Evolutionary conservation across 1,284 basidiomycete species (phyloP).

Genomic region (Ceratobasidium sp.): DNA sequence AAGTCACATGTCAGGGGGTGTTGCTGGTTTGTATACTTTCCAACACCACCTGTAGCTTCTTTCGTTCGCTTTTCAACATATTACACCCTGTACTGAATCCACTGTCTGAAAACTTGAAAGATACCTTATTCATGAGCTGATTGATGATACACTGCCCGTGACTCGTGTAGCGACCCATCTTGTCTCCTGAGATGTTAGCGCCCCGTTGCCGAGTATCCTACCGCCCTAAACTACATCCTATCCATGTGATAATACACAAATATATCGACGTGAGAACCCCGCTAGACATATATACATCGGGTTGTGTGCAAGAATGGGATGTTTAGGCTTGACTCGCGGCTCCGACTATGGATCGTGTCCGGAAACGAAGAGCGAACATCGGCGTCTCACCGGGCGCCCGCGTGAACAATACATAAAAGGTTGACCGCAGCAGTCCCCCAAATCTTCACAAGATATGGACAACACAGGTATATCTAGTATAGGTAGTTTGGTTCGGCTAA

Average conservation of each 20-base stretch:
- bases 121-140: not conserved
- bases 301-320: not conserved
- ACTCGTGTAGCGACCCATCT: not conserved
- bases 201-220: not conserved
- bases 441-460: conserved; percentile 6
- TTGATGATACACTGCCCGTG: not conserved
- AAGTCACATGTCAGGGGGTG: not conserved
- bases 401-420: not conserved
- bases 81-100: not conserved
- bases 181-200: not conserved
- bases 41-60: not conserved
- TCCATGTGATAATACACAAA: not conserved
- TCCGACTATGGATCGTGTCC: not conserved
- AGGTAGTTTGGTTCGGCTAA: not conserved
- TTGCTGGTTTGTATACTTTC: not conserved
- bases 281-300: not conserved
- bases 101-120: not conserved
- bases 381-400: not conserved
- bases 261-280: not conserved
- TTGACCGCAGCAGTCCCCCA: not conserved
- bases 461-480: not conserved
- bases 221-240: not conserved
- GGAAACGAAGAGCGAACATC: not conserved
- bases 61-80: not conserved
- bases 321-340: not conserved